Evolutionary conservation across 2,329 filamentous ascomycete species (phyloP).

Genomic region (Camptophora hylomeconis): DNA sequence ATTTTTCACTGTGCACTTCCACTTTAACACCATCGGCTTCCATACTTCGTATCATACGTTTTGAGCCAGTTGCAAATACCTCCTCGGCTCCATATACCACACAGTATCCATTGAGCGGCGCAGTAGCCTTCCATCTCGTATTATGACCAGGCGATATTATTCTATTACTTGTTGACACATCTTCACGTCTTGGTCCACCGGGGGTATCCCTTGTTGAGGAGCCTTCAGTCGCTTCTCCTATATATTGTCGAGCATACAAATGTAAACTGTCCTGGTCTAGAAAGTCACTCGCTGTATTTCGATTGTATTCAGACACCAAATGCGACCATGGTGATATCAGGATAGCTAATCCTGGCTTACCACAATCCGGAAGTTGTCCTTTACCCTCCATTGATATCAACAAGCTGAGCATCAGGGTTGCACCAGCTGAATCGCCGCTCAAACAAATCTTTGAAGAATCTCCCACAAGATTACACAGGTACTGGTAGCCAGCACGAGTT

Average conservation of each 20-base stretch:
- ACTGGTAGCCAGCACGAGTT: constrained; percentile 55
- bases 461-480: constrained; percentile 47
- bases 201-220: no score
- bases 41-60: constrained; percentile 44
- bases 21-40: constrained; percentile 41
- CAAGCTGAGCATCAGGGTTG: constrained; percentile 58
- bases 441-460: constrained; percentile 51
- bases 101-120: constrained; percentile 53
- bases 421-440: constrained; percentile 69
- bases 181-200: no score
- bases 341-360: constrained; percentile 47
- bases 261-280: constrained; percentile 56
- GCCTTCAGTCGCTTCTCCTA: constrained; percentile 39
- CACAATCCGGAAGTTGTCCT: constrained; percentile 19
- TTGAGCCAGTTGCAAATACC: constrained; percentile 60
- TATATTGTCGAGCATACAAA: constrained; percentile 58
- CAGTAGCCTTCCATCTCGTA: constrained; percentile 53
- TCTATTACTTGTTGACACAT: constrained; percentile 39
- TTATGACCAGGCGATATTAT: constrained; percentile 54
- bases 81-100: constrained; percentile 65
- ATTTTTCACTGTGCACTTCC: constrained; percentile 45
- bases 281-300: constrained; percentile 61
- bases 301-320: constrained; percentile 54
- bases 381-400: constrained; percentile 48
- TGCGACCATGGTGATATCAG: constrained; percentile 74